Conservation (phyloP, 2,329 filamentous ascomycete genomes). For the Cordyceps militaris region DNA sequence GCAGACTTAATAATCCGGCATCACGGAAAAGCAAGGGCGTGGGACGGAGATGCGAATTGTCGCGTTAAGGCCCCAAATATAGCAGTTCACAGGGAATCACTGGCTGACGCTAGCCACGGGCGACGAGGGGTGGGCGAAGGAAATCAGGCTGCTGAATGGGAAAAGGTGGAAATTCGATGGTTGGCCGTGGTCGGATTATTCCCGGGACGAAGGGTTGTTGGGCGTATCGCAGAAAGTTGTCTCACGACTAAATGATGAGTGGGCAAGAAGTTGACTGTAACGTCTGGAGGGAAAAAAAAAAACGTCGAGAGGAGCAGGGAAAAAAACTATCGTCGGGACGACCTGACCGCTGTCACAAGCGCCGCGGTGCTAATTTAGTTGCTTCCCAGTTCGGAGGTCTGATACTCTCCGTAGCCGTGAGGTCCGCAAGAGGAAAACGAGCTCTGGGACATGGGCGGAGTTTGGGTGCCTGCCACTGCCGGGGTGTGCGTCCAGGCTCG, state of each 20-base stretch:
- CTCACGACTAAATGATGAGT: background rate
- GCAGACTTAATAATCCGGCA: background rate
- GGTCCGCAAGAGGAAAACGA: slow-evolving; percentile 4
- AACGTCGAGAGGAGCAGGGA: background rate
- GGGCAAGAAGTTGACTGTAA: background rate
- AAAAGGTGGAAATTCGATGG: background rate
- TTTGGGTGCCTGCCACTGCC: background rate
- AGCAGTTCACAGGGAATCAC: background rate
- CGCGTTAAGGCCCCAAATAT: background rate
- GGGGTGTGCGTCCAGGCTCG: background rate
- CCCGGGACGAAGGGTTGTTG: background rate
- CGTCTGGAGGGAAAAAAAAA: background rate
- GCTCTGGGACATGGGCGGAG: background rate
- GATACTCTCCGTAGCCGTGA: slow-evolving; percentile 6
- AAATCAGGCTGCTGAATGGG: background rate
- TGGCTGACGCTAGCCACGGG: background rate
- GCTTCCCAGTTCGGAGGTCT: slow-evolving; percentile 1
- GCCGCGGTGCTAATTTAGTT: slow-evolving; percentile 1
- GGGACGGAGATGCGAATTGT: background rate
- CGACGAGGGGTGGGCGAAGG: background rate
- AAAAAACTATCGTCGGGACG: background rate
- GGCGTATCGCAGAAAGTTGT: background rate
- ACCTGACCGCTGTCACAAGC: background rate
- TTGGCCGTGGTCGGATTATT: background rate
- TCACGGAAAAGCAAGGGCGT: background rate